These are phyloP conservation scores for Poa annua DNA, from an alignment of 176 grass and related monocot genomes.

Conservation along the genomic window DNA sequence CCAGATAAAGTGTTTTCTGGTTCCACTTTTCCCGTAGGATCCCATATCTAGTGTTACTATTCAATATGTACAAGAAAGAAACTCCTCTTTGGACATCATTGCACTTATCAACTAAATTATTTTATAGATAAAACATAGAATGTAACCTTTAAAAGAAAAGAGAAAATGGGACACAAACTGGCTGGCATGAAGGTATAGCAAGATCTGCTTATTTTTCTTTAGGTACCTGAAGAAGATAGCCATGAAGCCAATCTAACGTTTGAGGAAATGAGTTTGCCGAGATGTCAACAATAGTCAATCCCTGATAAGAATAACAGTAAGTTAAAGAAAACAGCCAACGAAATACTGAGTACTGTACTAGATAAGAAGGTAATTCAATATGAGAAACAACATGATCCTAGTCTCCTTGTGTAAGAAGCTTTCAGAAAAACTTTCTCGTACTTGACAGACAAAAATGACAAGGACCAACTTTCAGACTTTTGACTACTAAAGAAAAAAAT, in stretches of 20 bases:
- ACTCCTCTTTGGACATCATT: background rate
- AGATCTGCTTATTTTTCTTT: background rate
- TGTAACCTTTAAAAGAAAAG: background rate
- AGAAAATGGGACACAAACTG: background rate
- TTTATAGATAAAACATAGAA: slow-evolving; percentile 6
- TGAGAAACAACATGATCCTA: background rate
- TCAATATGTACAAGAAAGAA: too few species aligned
- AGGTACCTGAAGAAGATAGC: slow-evolving; percentile 91
- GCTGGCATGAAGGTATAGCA: background rate
- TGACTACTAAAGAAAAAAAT: slow-evolving; percentile 36
- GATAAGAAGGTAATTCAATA: slow-evolving; percentile 27
- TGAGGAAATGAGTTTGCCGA: slow-evolving; percentile 96
- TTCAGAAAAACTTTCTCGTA: background rate
- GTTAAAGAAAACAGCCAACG: slow-evolving; percentile 26
- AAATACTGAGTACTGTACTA: background rate
- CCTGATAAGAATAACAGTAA: slow-evolving; percentile 48
- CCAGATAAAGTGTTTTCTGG: too few species aligned
- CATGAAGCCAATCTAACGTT: slow-evolving; percentile 87
- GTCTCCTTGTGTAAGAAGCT: background rate
- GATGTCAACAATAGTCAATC: slow-evolving; percentile 82
- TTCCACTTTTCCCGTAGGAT: too few species aligned
- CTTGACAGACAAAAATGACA: background rate
- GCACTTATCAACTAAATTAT: background rate
- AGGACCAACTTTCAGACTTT: slow-evolving; percentile 1
- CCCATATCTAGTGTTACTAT: too few species aligned